Evolutionary conservation across 805 yeast genomes (phyloP), one percentile per base, ranked within the genome.

Genomic region (Nakazawaea sp.): DNA sequence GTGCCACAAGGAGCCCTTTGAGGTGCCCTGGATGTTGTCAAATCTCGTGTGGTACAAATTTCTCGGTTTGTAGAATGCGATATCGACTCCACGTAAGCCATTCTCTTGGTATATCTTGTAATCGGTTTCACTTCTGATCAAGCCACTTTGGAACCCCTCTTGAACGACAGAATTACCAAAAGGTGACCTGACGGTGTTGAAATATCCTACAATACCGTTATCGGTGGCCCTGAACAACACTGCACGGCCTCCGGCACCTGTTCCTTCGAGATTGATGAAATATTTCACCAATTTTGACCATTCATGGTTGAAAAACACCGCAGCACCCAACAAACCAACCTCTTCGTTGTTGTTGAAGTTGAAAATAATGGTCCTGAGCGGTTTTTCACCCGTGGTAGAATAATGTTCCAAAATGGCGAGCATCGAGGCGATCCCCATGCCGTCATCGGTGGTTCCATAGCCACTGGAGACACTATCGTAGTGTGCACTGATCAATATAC

Each of bases 261-360:
- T 85, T 13, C 96, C 96, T 62, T 88, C 97, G 44, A 88, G 61
- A 53, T 89, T 89, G 45, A 88, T 65, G 40, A 89, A 81, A 50
- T 71, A 81, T 28, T 62, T 63, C 2, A 82, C 77, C 12, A 72
- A 55, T 27, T 67, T 57, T 17, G 74, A 66, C 90, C 94, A 83
- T 13, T 81, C 78, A 53, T 87, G 95, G 23, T 69, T 54, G 37
- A 83, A 58, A 48, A 86, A 87, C 0, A 81, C 71, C 31, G 69
- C 67, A 0, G 96, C 95, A 4, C 97, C 97, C 38, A 78, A 61
- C 21, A 89, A 64, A 0, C 95, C 95, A 56, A 85, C 81, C 51
- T 88, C 97, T 55, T 88, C 97, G 53, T 87, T 74, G 54, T 88
- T 83, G 58, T 89, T 89, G 61, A 89, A 84, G 56, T 89, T 88